Percentiles rank a stretch among this genome's conserved stretches.
Evolutionary conservation across 805 yeast species (phyloP).

Genomic region (Candida silvatica): DNA sequence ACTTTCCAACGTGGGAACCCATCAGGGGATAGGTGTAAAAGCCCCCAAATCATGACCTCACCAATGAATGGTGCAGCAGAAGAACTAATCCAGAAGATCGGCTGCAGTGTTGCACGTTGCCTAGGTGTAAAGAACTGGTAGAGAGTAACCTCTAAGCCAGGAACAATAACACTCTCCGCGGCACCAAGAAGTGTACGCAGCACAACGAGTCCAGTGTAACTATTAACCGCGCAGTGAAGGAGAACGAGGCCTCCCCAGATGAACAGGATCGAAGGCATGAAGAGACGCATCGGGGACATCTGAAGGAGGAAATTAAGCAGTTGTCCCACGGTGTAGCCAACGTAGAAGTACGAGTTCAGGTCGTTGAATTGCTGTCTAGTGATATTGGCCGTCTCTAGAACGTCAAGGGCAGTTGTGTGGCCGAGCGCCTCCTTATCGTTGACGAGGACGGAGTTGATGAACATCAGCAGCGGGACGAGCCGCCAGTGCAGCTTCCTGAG

Average conservation of each 20-base stretch:
- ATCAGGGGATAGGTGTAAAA: conserved; percentile 20
- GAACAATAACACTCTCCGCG: conserved; percentile 35
- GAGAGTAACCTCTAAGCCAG: conserved; percentile 37
- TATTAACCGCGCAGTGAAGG: conserved; percentile 35
- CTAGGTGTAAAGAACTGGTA: conserved; percentile 39
- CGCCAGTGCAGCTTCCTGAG: conserved; percentile 12
- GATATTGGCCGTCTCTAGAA: conserved; percentile 37
- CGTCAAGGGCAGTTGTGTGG: conserved; percentile 32
- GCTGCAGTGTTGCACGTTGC: conserved; percentile 41
- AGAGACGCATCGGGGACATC: conserved; percentile 31
- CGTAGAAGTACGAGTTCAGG: conserved; percentile 43
- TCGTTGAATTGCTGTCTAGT: conserved; percentile 35
- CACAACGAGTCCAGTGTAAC: conserved; percentile 36
- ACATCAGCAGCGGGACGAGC: conserved; percentile 17
- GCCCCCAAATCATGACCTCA: conserved; percentile 29
- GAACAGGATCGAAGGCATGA: conserved; percentile 27
- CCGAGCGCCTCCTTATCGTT: conserved; percentile 36
- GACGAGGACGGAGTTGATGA: conserved; percentile 21
- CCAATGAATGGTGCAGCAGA: conserved; percentile 39
- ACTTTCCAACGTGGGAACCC: conserved; percentile 42
- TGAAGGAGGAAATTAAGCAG: conserved; percentile 34
- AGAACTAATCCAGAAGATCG: conserved; percentile 44
- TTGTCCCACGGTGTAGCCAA: conserved; percentile 42
- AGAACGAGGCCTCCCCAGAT: conserved; percentile 40
- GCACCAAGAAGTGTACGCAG: conserved; percentile 45